A percentile compares a stretch with the other conserved stretches of the same genome.
Evolutionary conservation across 805 yeast genomes (phyloP).

Genomic region (Saturnispora gosingensis): DNA sequence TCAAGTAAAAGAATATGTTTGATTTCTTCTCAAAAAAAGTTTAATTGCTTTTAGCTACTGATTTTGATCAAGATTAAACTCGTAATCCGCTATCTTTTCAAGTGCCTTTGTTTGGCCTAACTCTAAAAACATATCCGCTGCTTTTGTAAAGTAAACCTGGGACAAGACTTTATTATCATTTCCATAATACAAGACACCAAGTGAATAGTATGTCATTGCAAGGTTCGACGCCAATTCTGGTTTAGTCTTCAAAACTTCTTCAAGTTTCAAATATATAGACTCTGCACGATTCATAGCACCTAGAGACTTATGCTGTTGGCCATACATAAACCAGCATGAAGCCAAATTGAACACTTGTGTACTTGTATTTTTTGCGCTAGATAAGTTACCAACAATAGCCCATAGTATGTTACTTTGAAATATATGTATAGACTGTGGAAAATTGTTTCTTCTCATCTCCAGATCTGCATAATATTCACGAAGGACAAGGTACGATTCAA

Average conservation of each 20-base stretch:
- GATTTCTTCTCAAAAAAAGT: not conserved
- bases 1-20: not conserved
- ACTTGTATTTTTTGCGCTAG: slow-evolving; percentile 13
- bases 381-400: slow-evolving; percentile 16
- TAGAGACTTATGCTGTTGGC: slow-evolving; percentile 9
- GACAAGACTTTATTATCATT: slow-evolving; percentile 48
- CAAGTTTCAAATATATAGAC: slow-evolving; percentile 16
- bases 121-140: slow-evolving; percentile 60
- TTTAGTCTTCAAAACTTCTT: slow-evolving; percentile 7
- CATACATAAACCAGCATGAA: slow-evolving; percentile 19
- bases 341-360: slow-evolving; percentile 23
- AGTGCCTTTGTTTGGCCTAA: slow-evolving; percentile 56
- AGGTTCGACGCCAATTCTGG: slow-evolving; percentile 20
- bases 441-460: slow-evolving; percentile 40
- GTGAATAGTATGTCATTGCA: slow-evolving; percentile 75
- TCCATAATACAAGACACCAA: slow-evolving; percentile 73
- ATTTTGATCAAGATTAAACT: not conserved
- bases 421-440: slow-evolving; percentile 17
- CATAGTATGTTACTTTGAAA: slow-evolving; percentile 23
- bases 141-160: slow-evolving; percentile 51
- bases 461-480: slow-evolving; percentile 69
- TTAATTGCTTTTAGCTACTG: not conserved
- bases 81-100: slow-evolving; percentile 55
- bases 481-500: slow-evolving; percentile 69
- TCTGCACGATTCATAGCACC: slow-evolving; percentile 15